Evolutionary conservation across 305 asterid genomes (phyloP).

Genomic region (Stenogyne calaminthoides): DNA sequence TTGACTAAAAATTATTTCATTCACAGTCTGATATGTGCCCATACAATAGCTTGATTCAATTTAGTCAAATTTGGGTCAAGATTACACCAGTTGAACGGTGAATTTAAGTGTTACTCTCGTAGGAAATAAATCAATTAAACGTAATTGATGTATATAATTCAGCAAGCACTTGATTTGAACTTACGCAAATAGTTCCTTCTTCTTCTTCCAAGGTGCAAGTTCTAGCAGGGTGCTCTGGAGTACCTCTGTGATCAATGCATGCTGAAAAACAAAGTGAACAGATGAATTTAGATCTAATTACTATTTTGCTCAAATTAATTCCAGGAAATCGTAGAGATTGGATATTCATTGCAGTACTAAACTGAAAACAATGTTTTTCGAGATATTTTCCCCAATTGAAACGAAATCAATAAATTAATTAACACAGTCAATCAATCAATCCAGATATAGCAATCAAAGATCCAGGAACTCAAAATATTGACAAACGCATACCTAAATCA

Average conservation of each 20-base stretch:
- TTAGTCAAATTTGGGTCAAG: too few species aligned
- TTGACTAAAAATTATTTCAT: too few species aligned
- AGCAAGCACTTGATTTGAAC: constrained; percentile 29
- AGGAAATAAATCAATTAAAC: background rate
- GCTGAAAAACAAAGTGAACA: constrained; percentile 46
- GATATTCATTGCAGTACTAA: background rate
- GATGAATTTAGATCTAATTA: background rate
- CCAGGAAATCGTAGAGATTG: background rate
- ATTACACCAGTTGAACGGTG: too few species aligned
- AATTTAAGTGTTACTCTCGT: too few species aligned
- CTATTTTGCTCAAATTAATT: background rate
- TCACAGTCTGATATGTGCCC: too few species aligned
- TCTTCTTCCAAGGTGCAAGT: constrained; percentile 83
- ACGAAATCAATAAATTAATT: background rate
- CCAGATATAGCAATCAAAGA: background rate
- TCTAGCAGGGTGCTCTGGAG: constrained; percentile 95
- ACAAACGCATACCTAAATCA: constrained; percentile 68
- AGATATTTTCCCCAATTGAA: background rate
- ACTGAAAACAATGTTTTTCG: background rate
- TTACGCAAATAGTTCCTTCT: constrained; percentile 77
- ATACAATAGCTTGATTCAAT: too few species aligned
- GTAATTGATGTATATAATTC: background rate
- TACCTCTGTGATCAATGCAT: constrained; percentile 96
- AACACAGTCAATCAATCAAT: background rate
- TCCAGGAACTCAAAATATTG: background rate